Conservation (phyloP, 306 rosid species). For the Carpinus viminea region DNA sequence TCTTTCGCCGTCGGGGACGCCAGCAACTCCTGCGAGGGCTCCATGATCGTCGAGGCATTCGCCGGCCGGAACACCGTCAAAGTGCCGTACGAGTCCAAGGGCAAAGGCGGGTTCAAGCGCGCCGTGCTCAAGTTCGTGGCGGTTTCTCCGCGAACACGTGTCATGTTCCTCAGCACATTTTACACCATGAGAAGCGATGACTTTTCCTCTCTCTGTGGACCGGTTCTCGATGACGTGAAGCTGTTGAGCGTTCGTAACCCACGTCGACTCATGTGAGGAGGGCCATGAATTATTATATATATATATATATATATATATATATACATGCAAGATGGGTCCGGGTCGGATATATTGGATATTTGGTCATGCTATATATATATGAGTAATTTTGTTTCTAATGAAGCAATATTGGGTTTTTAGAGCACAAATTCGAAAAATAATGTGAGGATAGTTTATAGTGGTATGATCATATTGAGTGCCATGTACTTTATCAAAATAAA, state of each 20-base stretch:
- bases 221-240: conserved; percentile 87
- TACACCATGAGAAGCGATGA: conserved; percentile 94
- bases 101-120: conserved; percentile 85
- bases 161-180: conserved; percentile 83
- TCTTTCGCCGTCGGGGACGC: conserved; percentile 86
- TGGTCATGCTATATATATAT: neutral
- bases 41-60: conserved; percentile 86
- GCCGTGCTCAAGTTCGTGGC: conserved; percentile 76
- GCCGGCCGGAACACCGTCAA: conserved; percentile 71
- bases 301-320: too few relatives aligned
- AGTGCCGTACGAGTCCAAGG: conserved; percentile 86
- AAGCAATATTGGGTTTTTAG: neutral
- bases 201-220: conserved; percentile 91
- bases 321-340: neutral
- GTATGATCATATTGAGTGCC: conserved; percentile 17
- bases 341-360: neutral
- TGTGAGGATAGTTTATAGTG: conserved; percentile 3
- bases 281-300: neutral
- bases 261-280: neutral
- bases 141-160: conserved; percentile 47
- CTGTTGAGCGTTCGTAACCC: conserved; percentile 66
- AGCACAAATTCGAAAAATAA: conserved; percentile 23
- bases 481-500: conserved; percentile 24
- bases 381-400: neutral
- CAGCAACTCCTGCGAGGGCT: conserved; percentile 83